phyloP scores from a whole-genome alignment of 768 basidiomycete species.

The Xerocomus brunneocitrinus region DNA sequence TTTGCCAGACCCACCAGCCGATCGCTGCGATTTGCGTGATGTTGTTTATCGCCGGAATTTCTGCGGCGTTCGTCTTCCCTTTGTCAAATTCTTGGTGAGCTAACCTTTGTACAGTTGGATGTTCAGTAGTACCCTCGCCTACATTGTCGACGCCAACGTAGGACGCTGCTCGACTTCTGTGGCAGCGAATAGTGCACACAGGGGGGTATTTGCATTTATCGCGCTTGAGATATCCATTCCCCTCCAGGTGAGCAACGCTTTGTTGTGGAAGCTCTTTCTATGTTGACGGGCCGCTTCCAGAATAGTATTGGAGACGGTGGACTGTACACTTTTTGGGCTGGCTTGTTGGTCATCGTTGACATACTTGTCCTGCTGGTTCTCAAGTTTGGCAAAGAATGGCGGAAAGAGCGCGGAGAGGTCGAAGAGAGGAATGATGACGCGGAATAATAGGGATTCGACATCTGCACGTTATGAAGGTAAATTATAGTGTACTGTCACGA shows the following conservation, averaged over 20 bases:
- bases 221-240: constrained; percentile 74
- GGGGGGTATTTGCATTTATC: constrained; percentile 64
- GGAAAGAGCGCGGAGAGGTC: constrained; percentile 27
- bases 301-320: constrained; percentile 76
- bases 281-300: constrained; percentile 27
- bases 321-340: constrained; percentile 66
- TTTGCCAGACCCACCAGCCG: constrained; percentile 58
- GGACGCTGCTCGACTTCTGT: constrained; percentile 76
- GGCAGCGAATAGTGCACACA: constrained; percentile 72
- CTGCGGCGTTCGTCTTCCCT: constrained; percentile 48
- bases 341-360: constrained; percentile 51
- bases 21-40: constrained; percentile 67
- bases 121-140: constrained; percentile 71
- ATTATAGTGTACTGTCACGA: too few species aligned
- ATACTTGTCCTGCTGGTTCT: constrained; percentile 55
- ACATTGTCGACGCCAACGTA: constrained; percentile 82
- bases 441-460: too few species aligned
- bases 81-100: neutral
- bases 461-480: too few species aligned
- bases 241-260: constrained; percentile 39
- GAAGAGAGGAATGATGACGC: neutral
- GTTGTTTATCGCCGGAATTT: constrained; percentile 71
- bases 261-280: neutral
- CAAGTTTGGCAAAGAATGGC: constrained; percentile 59
- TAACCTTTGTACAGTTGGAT: constrained; percentile 38